These are phyloP conservation scores for Entoloma clypeatum DNA, from an alignment of 1,284 basidiomycete species.

Conservation along the genomic window DNA sequence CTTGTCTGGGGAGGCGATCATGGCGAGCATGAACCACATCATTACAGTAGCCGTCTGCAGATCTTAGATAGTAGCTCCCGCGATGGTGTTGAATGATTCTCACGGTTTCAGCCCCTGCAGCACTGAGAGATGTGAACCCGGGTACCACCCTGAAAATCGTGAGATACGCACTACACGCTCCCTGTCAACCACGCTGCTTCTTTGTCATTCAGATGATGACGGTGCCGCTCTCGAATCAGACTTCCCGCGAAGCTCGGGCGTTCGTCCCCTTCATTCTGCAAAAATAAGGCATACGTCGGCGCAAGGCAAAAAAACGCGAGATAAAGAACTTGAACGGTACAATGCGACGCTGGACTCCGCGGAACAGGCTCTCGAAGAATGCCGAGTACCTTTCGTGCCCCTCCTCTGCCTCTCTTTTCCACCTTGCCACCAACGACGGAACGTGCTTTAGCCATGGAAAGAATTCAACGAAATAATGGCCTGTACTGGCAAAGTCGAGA, in stretches of 20 bases:
- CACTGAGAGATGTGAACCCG: background rate
- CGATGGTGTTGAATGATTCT: background rate
- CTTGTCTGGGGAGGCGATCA: constrained; percentile 14
- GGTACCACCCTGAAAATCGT: background rate
- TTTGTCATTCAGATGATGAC: constrained; percentile 5
- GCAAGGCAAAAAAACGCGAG: constrained; percentile 8
- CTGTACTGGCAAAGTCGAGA: constrained; percentile 18
- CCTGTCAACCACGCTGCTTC: constrained; percentile 15
- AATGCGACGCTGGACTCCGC: constrained; percentile 16
- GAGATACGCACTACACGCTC: constrained; percentile 7
- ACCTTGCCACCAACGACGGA: no score
- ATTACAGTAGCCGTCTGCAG: constrained; percentile 3
- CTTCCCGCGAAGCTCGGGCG: constrained; percentile 4
- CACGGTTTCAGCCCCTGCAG: constrained; percentile 8
- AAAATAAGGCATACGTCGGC: background rate
- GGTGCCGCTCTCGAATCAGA: constrained; percentile 2
- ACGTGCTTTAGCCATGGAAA: constrained; percentile 27
- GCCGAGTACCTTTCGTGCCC: constrained; percentile 14
- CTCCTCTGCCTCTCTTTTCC: constrained; percentile 22
- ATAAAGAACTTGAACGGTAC: constrained; percentile 15
- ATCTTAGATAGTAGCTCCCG: no score
- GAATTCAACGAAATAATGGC: constrained; percentile 27
- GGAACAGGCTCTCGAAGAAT: constrained; percentile 17
- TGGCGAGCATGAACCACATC: constrained; percentile 12
- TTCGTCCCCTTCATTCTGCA: constrained; percentile 8